Evolutionary conservation across 1,284 basidiomycete genomes (phyloP), one percentile per base, ranked within the genome.

Genomic region (Rhodotorula sp.): DNA sequence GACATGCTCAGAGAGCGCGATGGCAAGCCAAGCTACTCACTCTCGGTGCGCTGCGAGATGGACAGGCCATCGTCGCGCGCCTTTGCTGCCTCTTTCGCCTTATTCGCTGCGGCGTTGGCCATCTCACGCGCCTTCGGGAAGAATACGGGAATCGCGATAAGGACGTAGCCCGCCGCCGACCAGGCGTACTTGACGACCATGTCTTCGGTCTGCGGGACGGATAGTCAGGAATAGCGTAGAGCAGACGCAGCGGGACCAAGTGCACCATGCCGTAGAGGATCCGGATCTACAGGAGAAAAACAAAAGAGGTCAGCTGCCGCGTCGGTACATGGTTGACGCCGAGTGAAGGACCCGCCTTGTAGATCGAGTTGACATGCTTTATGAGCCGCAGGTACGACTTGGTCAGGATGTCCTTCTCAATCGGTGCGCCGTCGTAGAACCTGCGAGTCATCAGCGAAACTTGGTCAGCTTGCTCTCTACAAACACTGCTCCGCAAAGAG

Each of bases 141-240:
- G 59, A 95, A 84, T 23, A 95, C 85, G 0, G 93, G 93, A 12
- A 96, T 89, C 7, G 92, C 91, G 79, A 96, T 96, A 44, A 97
- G 85, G 9, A 87, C 87, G 62, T 73, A 74, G 9, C 66, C 64
- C 7, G 85, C 4, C 86, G 52, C 67, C 17, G 0, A 92, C 93
- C 93, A 96, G 16, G 92, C 83, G 80, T 96, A 96, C 81, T 96
- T 95, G 84, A 95, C 93, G 14, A 96, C 90, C 76, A 92, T 92
- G 83, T 96, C 93, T 79, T 95, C 92, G 0, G 91, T 74, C 71
- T 68, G 55, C 25, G 48, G 8, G 7, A 16, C 12, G 23, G 16
- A 17, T 3, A 17, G 44, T 64, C 44, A 68, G 67, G 12, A 2
- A 8, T 5, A 3, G 25, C 16, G 14, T 5, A 14, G 14, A 2